Conservation (phyloP, 768 basidiomycete genomes). For the Pisolithus albus region DNA sequence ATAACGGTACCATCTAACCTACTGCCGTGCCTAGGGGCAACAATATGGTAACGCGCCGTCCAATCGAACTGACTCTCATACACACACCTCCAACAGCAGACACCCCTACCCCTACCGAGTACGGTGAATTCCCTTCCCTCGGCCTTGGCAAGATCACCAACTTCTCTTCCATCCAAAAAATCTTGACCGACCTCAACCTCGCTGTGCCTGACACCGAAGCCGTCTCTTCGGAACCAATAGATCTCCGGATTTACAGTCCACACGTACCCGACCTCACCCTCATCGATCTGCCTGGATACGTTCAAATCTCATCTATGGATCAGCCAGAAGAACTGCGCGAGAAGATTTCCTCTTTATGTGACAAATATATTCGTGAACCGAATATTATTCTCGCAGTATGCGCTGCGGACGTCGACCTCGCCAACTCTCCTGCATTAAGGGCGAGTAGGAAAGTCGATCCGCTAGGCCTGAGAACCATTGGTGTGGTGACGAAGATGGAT, state of each 20-base stretch:
- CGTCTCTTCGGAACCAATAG: constrained; percentile 92
- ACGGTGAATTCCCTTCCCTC: constrained; percentile 90
- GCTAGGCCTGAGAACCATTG: constrained; percentile 89
- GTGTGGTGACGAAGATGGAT: constrained; percentile 99
- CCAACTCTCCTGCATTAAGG: constrained; percentile 92
- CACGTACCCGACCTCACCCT: constrained; percentile 95
- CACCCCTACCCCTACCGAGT: constrained; percentile 59
- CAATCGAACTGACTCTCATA: constrained; percentile 95
- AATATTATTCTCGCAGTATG: constrained; percentile 99
- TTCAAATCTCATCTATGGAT: constrained; percentile 91
- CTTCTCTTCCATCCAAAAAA: constrained; percentile 88
- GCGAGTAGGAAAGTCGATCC: constrained; percentile 94
- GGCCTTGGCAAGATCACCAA: constrained; percentile 86
- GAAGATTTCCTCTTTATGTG: constrained; percentile 84
- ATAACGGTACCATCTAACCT: too few relatives aligned
- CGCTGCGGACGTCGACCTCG: constrained; percentile 96
- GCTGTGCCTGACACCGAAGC: constrained; percentile 86
- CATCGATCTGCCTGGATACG: constrained; percentile 95
- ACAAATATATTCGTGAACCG: constrained; percentile 98
- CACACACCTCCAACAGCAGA: constrained; percentile 64
- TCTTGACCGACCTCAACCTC: constrained; percentile 89
- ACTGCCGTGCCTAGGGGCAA: constrained; percentile 58
- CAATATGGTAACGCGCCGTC: constrained; percentile 98
- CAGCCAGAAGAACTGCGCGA: constrained; percentile 93
- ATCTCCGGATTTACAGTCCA: constrained; percentile 93